Evolutionary conservation across 345 rosid species (phyloP).

Genomic region (Linum usitatissimum): DNA sequence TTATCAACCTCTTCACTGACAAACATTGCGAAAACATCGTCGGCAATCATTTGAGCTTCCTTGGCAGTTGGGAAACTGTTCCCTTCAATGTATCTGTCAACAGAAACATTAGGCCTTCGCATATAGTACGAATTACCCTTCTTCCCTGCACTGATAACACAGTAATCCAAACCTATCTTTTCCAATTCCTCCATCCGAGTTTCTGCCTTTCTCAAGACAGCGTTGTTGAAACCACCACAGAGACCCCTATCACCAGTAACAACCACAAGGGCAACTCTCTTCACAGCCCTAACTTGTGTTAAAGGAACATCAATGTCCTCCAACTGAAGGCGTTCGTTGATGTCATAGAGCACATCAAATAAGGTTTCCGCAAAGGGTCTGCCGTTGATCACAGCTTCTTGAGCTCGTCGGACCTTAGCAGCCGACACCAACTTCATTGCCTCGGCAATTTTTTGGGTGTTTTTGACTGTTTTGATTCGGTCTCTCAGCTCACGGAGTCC

Average conservation of each 20-base stretch:
- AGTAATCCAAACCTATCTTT: conserved; percentile 43
- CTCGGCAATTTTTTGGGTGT: conserved; percentile 59
- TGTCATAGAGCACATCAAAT: conserved; percentile 36
- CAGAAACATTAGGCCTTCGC: conserved; percentile 35
- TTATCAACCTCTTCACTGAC: conserved; percentile 76
- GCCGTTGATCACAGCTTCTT: conserved; percentile 67
- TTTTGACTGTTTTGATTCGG: conserved; percentile 52
- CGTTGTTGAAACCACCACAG: conserved; percentile 79
- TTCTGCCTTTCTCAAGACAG: conserved; percentile 49
- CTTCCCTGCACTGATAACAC: conserved; percentile 66
- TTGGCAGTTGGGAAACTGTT: conserved; percentile 56
- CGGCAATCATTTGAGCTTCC: conserved; percentile 80
- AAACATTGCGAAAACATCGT: conserved; percentile 63
- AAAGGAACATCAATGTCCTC: conserved; percentile 71
- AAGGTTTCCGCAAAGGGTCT: conserved; percentile 66
- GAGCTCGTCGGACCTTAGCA: conserved; percentile 72
- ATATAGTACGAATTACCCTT: conserved; percentile 69
- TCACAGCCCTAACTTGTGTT: conserved; percentile 51
- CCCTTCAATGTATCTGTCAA: conserved; percentile 45
- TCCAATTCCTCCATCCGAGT: conserved; percentile 45
- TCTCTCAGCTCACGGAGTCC: conserved; percentile 54
- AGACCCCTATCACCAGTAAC: conserved; percentile 65
- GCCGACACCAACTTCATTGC: conserved; percentile 86
- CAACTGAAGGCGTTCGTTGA: conserved; percentile 39
- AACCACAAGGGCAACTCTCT: conserved; percentile 64